Evolutionary conservation across 306 rosid genomes (phyloP), one percentile per base, ranked within the genome.

Genomic region (Leucaena leucocephala): DNA sequence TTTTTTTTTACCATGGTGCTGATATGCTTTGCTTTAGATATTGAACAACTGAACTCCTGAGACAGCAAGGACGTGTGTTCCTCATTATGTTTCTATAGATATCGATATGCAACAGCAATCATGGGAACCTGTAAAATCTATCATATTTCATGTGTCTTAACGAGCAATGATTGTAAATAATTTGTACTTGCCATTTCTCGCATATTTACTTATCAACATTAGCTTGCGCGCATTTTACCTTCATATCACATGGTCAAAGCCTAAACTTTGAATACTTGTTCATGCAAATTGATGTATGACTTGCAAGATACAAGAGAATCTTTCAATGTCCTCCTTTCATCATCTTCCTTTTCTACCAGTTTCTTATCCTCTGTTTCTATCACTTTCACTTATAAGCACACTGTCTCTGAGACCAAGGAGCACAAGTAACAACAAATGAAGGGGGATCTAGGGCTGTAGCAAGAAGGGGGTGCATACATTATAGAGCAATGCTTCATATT

Each of bases 21-120:
- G 34, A 21, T 43, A 68, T 70, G 79, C 45, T 55, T 40, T 80
- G 55, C 48, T 72, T 76, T 11, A 55, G 71, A 50, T 67, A 55
- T 68, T 74, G 68, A 78, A 64, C 63, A 15, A 22, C 61, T 27
- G 39, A 22, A 59, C 65, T 27, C 12, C 5, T 27, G 17, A 21
- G 6, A 58, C 15, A 10, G 64, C 64, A 22, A 22, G 3, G 36
- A 38, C 15, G 46, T 6, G 64, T n/a, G 68, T 43, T 83, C 75
- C 38, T 38, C 62, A 49, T 43, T 70, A 3, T 74, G 38, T 38
- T 11, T 61, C 75, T 71, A 40, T 62, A 61, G 64, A 38, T 76
- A 48, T 66, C 67, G 50, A 34, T 49, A 55, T 80, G 77, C 77
- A 58, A 55, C 46, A 48, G 34, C 73, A 39, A 38, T 39, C 38